Percentiles rank a stretch among this genome's conserved stretches.
phyloP scores from a whole-genome alignment of 257 asterid species.

The Coffea canephora region DNA sequence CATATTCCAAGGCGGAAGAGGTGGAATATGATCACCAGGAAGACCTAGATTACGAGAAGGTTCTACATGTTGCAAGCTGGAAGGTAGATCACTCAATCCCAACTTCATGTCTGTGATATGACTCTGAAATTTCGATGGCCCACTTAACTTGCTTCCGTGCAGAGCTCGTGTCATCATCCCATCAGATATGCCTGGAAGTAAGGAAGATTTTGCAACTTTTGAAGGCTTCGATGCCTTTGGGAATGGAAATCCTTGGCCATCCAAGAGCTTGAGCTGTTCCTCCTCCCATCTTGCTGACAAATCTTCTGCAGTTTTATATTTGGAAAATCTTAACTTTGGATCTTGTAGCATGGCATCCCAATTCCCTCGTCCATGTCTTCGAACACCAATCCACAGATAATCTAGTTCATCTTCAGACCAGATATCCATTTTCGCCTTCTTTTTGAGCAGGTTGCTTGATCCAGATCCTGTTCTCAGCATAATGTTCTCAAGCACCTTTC shows the following conservation, averaged over 20 bases:
- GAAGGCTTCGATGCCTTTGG: slow-evolving; percentile 45
- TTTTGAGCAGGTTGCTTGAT: slow-evolving; percentile 45
- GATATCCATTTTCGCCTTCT: slow-evolving; percentile 52
- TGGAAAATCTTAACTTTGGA: slow-evolving; percentile 75
- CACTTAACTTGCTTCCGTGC: slow-evolving; percentile 56
- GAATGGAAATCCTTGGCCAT: slow-evolving; percentile 45
- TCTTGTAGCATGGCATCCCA: slow-evolving; percentile 91
- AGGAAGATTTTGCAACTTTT: slow-evolving; percentile 38
- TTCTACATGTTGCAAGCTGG: slow-evolving; percentile 41
- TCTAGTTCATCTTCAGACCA: slow-evolving; percentile 99
- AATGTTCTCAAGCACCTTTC: slow-evolving; percentile 77
- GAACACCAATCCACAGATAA: slow-evolving; percentile 92
- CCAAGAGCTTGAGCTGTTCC: slow-evolving; percentile 77
- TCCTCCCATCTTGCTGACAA: slow-evolving; percentile 84
- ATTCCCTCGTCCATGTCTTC: slow-evolving; percentile 87
- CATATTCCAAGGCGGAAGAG: slow-evolving; percentile 44
- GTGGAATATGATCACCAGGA: slow-evolving; percentile 25
- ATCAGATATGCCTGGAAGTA: slow-evolving; percentile 67
- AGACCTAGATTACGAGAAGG: slow-evolving; percentile 37
- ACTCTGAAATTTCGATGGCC: slow-evolving; percentile 50
- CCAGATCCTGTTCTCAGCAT: slow-evolving; percentile 75
- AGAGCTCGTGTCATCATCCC: slow-evolving; percentile 68
- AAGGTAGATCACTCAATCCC: slow-evolving; percentile 62
- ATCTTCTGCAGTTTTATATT: slow-evolving; percentile 69
- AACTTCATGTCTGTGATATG: slow-evolving; percentile 84